These are phyloP conservation scores for Penicillium frequentans DNA, from an alignment of 2,329 filamentous ascomycete genomes.

Conservation along the genomic window DNA sequence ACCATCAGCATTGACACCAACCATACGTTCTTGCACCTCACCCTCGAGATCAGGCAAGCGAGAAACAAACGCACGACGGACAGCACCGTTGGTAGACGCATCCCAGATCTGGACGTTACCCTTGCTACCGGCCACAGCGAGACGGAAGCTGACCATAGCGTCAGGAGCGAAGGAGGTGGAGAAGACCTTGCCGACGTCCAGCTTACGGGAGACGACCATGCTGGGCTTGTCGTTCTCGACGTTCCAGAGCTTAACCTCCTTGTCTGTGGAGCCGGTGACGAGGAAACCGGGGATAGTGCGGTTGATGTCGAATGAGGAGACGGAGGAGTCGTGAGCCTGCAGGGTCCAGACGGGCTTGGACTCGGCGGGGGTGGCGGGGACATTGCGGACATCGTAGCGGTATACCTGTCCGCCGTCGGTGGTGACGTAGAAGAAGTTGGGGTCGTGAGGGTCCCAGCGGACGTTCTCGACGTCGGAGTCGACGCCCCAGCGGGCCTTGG, in stretches of 20 bases:
- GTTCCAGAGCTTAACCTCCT: slow-evolving; percentile 96
- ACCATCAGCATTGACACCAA: slow-evolving; percentile 68
- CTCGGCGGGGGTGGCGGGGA: slow-evolving; percentile 68
- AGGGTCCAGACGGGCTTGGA: slow-evolving; percentile 91
- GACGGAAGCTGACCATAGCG: slow-evolving; percentile 82
- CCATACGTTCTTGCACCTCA: slow-evolving; percentile 70
- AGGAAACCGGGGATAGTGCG: slow-evolving; percentile 85
- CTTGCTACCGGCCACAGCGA: slow-evolving; percentile 93
- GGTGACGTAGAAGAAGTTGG: slow-evolving; percentile 91
- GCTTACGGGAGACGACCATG: slow-evolving; percentile 86
- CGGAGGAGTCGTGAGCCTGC: slow-evolving; percentile 89
- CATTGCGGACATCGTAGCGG: slow-evolving; percentile 81
- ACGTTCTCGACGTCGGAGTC: slow-evolving; percentile 94
- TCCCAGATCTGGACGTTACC: slow-evolving; percentile 94
- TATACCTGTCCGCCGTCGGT: slow-evolving; percentile 91
- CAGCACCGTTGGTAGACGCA: slow-evolving; percentile 86
- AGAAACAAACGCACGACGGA: slow-evolving; percentile 78
- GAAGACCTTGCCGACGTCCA: slow-evolving; percentile 95
- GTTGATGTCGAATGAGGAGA: slow-evolving; percentile 93
- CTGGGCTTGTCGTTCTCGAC: slow-evolving; percentile 75
- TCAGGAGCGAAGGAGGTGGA: slow-evolving; percentile 88
- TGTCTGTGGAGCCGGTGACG: slow-evolving; percentile 90
- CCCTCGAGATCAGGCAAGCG: slow-evolving; percentile 63
- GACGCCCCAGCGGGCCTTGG: slow-evolving; percentile 84
- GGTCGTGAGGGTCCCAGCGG: slow-evolving; percentile 88